A percentile compares a stretch with the other conserved stretches of the same genome.
phyloP scores from a whole-genome alignment of 1,284 basidiomycete species.

The Trichosporon coremiiforme region DNA sequence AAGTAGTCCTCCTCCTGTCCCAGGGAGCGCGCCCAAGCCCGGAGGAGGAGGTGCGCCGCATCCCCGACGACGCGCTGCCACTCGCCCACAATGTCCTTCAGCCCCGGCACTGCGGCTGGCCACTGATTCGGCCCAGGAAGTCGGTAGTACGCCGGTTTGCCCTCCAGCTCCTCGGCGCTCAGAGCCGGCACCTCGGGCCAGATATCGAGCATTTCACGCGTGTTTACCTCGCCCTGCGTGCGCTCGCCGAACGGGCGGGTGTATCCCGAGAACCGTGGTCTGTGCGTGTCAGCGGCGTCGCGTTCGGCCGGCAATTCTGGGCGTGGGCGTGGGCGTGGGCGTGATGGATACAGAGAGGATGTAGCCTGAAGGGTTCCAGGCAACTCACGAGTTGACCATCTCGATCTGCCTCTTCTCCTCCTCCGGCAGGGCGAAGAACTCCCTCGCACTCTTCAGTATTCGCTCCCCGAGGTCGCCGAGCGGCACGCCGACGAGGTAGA shows the following conservation, averaged over 20 bases:
- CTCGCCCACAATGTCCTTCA: conserved; percentile 23
- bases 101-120: conserved; percentile 22
- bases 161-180: neutral
- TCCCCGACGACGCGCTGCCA: conserved; percentile 25
- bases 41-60: conserved; percentile 29
- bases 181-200: conserved; percentile 25
- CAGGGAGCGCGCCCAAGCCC: conserved; percentile 28
- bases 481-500: conserved; percentile 45
- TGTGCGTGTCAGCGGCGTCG: conserved; percentile 20
- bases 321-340: no score
- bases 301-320: no score
- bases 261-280: conserved; percentile 31
- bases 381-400: conserved; percentile 39
- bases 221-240: conserved; percentile 28
- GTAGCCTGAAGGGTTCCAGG: no score
- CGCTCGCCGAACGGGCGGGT: conserved; percentile 30
- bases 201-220: conserved; percentile 31
- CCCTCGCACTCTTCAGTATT: conserved; percentile 34
- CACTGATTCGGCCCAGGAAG: conserved; percentile 31
- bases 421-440: conserved; percentile 44
- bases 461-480: conserved; percentile 37
- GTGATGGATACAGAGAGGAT: no score
- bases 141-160: conserved; percentile 23
- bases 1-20: conserved; percentile 30
- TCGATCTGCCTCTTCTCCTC: conserved; percentile 40